Base-by-base conservation (phyloP, 148 eudicot species). In the Fagopyrum homotropicum region DNA sequence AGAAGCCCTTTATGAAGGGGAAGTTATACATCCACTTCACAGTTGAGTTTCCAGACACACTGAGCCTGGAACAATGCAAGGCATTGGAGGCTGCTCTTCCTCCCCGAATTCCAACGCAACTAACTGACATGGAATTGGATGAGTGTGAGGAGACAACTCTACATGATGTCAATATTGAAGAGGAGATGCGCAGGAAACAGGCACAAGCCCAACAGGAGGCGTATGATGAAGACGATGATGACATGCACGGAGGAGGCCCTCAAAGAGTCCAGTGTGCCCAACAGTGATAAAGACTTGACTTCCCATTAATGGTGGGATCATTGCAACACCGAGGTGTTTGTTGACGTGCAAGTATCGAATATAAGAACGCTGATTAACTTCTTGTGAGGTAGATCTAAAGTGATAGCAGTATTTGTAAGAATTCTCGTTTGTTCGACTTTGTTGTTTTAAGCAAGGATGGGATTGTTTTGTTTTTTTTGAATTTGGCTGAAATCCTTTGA, bases 231-330 rank as follows among this genome's bases (percentile, higher is more conserved):
- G 90, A 87, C 2, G 86, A 85, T 64, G 89, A 87, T 9, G 86
- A 85, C 56, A 81, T 80, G 84, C 85, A 55, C 46, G 85, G 87
- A 56, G 66, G 66, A 45, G 89, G 90, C 4, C 86, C 82, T 72
- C 88, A 83, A 72, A 81, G 88, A 77, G 90, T 87, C 45, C 90
- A 87, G 51, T 87, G 90, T 71, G 90, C 90, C 72, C 90, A 87
- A 50, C 90, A 87, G 77, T 87, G 77, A 81, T 61, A 14, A 60
- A 60, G 30, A 72, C 15, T 0, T 30, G 26, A 22, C 26, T 22
- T 22, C 26, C 26, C 26, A 22, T 22, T 22, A 22, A 22, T 22
- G 26, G 26, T 22, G 26, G 26, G 26, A 22, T 22, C 26, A 22
- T 22, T 35, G 3, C 40, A 35, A 35, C 40, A 35, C 40, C 40